Percentiles rank a stretch among this genome's conserved stretches.
phyloP scores from a whole-genome alignment of 2,329 filamentous ascomycete species.

The Westerdykella aurantiaca region DNA sequence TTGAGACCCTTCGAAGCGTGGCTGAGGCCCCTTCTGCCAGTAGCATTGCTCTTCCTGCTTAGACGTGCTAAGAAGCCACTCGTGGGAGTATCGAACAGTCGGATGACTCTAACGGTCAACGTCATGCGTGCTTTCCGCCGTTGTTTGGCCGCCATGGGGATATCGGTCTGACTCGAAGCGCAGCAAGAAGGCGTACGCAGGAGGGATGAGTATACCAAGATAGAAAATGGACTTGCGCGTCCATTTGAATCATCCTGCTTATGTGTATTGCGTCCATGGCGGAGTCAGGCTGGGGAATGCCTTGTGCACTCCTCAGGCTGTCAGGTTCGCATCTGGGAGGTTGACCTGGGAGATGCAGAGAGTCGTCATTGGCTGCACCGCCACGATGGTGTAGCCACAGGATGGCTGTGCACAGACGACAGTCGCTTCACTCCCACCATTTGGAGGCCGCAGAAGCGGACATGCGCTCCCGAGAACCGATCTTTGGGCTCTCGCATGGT shows the following conservation, averaged over 20 bases:
- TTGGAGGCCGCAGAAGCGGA: no score
- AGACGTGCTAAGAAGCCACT: not conserved
- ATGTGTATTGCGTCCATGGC: not conserved
- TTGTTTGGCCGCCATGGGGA: not conserved
- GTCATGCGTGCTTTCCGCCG: not conserved
- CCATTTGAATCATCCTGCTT: not conserved
- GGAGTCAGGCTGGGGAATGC: not conserved
- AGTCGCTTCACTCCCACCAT: no score
- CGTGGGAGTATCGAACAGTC: not conserved
- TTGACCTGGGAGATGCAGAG: not conserved
- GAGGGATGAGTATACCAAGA: not conserved
- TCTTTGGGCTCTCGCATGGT: no score
- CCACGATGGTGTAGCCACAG: not conserved
- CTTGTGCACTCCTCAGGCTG: not conserved
- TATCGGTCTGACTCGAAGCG: not conserved
- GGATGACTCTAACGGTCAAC: not conserved
- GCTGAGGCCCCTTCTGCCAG: no score
- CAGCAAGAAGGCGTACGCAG: not conserved
- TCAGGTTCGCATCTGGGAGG: not conserved
- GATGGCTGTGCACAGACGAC: no score
- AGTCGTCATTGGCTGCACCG: not conserved
- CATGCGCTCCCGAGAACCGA: no score
- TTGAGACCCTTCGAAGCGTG: slow-evolving; percentile 16
- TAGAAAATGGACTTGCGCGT: not conserved
- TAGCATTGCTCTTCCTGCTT: not conserved